Base-by-base conservation (phyloP, 108 stramenopile genomes). In the Schizochytrium sp. region DNA sequence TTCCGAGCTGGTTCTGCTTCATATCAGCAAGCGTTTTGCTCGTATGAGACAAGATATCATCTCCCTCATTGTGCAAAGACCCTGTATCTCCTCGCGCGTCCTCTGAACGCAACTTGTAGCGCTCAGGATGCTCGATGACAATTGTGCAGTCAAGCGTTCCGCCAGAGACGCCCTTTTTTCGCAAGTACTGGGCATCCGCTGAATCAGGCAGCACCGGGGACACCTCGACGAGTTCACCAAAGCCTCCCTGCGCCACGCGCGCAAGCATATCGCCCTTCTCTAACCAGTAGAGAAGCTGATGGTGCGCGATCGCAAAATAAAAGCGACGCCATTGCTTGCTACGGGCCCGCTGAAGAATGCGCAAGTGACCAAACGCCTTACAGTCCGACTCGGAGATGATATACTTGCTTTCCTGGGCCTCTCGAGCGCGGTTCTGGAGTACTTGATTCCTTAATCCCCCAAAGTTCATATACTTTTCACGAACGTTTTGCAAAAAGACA, bases 271-370 rank as follows among this genome's bases (percentile, higher is more conserved):
- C 76, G 4, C 48, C 76, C 51, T 83, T 83, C n/a, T 83, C 76
- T 55, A 53, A 6, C 76, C 76, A 83, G 28, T 21, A 83, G 0
- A 83, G 45, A 12, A 83, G 76, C 76, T 83, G 76, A 5, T 83
- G 76, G 76, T 83, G 76, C 19, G 76, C 76, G 51, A 83, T 83
- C 16, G 76, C 76, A 83, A 83, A 83, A 45, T 83, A 83, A 23
- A 45, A 83, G 51, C 76, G 76, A 6, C 76, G 76, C 76, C 76
- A 83, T 45, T 47, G 48, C 3, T 83, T 83, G 25, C 76, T 53
- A 0, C 76, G 45, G 10, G n/a, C 51, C 10, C 51, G 45, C 51
- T 83, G 76, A 10, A 83, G 51, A 6, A 83, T 53, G 25, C 76
- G 76, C 25, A 83, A 4, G 76, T 83, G 76, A 12, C 76, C 76